Percentiles rank a stretch among this genome's conserved stretches.
Evolutionary conservation across 2,329 filamentous ascomycete species (phyloP).

Genomic region (Penicillium hesseltinei): DNA sequence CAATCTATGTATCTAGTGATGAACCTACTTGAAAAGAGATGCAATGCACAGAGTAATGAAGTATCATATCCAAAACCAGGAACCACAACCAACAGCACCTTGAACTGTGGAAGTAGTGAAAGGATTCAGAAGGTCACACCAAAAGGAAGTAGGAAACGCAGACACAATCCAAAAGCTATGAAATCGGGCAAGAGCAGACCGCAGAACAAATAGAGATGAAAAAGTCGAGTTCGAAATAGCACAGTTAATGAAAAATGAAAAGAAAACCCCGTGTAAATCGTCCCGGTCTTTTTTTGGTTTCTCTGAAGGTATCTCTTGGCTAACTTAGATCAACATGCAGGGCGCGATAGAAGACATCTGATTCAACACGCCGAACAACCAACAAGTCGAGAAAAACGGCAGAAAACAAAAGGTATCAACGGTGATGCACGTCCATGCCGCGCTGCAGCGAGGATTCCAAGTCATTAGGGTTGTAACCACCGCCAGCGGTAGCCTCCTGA

Average conservation of each 20-base stretch:
- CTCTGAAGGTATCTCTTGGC: slow-evolving; percentile 28
- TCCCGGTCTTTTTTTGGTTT: slow-evolving; percentile 24
- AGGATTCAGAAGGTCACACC: not conserved
- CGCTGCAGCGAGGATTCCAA: slow-evolving; percentile 54
- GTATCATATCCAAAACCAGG: not conserved
- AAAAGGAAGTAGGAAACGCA: not conserved
- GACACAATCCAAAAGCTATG: not conserved
- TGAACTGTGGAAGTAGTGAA: no score
- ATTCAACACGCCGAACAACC: slow-evolving; percentile 13
- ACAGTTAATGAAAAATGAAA: not conserved
- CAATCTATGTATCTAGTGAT: not conserved
- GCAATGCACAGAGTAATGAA: not conserved
- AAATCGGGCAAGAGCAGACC: not conserved
- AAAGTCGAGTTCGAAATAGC: not conserved
- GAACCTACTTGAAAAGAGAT: not conserved
- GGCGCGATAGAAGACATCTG: slow-evolving; percentile 13
- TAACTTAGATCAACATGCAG: slow-evolving; percentile 29
- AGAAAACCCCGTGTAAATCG: slow-evolving; percentile 17
- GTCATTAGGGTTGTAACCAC: slow-evolving; percentile 43
- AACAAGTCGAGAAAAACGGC: slow-evolving; percentile 7
- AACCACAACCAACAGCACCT: not conserved
- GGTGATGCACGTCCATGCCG: slow-evolving; percentile 53
- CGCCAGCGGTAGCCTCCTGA: slow-evolving; percentile 52
- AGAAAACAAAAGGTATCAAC: slow-evolving; percentile 12
- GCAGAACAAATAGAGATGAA: not conserved